Evolutionary conservation across 176 grass and related monocot genomes (phyloP).

Genomic region (Typha latifolia): DNA sequence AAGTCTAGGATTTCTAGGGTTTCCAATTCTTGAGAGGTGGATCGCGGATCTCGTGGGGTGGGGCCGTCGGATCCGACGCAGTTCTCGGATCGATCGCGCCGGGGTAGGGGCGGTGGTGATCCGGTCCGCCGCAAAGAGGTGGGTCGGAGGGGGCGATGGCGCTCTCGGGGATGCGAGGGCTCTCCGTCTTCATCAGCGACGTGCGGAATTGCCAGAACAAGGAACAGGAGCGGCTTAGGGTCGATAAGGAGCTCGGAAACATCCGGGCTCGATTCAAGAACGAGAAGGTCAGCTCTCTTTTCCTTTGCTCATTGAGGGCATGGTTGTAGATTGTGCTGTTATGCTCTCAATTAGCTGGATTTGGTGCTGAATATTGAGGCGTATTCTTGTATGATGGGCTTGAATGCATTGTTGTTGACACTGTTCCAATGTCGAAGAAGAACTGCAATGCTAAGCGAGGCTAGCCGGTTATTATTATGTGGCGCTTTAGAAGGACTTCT

Average conservation of each 20-base stretch:
- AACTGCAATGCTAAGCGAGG: too few relatives aligned
- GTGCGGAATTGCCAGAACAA: constrained; percentile 99
- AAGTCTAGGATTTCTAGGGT: background rate
- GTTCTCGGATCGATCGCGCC: background rate
- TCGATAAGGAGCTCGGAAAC: constrained; percentile 99
- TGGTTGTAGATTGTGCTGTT: too few relatives aligned
- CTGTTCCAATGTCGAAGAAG: too few relatives aligned
- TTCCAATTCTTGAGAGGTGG: background rate
- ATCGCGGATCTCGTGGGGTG: background rate
- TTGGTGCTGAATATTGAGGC: too few relatives aligned
- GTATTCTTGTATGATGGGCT: too few relatives aligned
- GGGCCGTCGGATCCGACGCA: background rate
- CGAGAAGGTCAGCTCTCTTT: constrained; percentile 49
- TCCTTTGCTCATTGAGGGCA: too few relatives aligned
- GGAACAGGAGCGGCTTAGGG: constrained; percentile 96
- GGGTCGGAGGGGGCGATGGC: constrained; percentile 40
- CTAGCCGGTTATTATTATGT: too few relatives aligned
- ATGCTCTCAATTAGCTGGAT: too few relatives aligned
- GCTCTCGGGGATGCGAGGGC: constrained; percentile 91
- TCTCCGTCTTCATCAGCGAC: constrained; percentile 99
- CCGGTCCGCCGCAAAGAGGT: constrained; percentile 53
- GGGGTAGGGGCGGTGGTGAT: constrained; percentile 9
- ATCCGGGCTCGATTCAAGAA: constrained; percentile 93
- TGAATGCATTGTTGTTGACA: too few relatives aligned
- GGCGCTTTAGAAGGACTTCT: too few relatives aligned